Conservation (phyloP, 2,329 filamentous ascomycete genomes). For the Lecanicillium sp. region DNA sequence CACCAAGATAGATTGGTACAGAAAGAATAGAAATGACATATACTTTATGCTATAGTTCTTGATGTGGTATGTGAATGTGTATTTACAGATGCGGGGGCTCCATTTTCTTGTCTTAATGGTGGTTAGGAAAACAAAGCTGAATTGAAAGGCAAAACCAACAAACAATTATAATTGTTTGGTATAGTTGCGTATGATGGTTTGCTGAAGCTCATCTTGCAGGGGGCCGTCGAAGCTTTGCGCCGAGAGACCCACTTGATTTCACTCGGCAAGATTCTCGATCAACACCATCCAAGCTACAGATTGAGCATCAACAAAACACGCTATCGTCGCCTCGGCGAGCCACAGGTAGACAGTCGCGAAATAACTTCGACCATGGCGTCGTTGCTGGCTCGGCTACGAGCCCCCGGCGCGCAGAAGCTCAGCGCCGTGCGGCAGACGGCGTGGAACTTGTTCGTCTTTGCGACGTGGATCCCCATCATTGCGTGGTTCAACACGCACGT, state of each 20-base stretch:
- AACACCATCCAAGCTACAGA: too few species aligned
- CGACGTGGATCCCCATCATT: conserved; percentile 56
- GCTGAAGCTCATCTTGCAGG: too few species aligned
- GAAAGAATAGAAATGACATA: conserved; percentile 11
- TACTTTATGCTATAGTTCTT: background rate
- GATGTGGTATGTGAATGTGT: background rate
- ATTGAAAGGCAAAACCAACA: too few species aligned
- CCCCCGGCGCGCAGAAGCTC: conserved; percentile 17
- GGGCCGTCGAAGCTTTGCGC: too few species aligned
- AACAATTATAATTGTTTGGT: too few species aligned
- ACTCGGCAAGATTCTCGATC: too few species aligned
- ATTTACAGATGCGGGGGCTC: too few species aligned
- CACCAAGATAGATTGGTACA: conserved; percentile 9
- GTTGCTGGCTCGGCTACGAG: conserved; percentile 30
- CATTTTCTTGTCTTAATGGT: too few species aligned
- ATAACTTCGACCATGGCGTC: conserved; percentile 28
- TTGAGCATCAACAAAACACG: background rate
- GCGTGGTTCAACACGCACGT: conserved; percentile 58
- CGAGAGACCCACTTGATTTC: too few species aligned
- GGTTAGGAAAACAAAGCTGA: too few species aligned
- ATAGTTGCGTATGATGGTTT: too few species aligned
- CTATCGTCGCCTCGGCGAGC: background rate
- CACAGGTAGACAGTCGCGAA: background rate
- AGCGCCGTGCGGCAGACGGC: conserved; percentile 30
- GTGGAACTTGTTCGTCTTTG: conserved; percentile 45